Base-by-base conservation (phyloP, 2,329 filamentous ascomycete species). In the Septoria linicola region DNA sequence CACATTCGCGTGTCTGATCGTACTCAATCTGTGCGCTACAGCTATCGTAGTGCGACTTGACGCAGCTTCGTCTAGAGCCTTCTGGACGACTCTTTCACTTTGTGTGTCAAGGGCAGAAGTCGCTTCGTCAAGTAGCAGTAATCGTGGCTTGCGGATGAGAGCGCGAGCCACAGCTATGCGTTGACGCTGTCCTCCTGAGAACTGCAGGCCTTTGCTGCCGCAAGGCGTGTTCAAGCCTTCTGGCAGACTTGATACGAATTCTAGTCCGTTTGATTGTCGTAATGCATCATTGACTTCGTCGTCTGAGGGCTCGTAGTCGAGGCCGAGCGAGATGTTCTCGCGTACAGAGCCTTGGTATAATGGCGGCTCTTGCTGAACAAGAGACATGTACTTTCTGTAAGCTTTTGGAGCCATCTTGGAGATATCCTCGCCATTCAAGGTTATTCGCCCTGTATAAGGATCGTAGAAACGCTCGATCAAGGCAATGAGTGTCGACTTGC, bases 361-460 rank as follows among this genome's bases (percentile, higher is more conserved):
- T 0, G 83, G 84, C 7, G 87, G 79, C 65, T 91, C 87, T 67
- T 91, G 87, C 3, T 85, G 82, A 0, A 91, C 87, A 0, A 91
- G 77, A 1, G 85, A 84, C 10, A 90, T 74, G 30, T 80, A 71
- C 49, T 76, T 75, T 34, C 87, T 80, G 65, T 89, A 89, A 14
- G 77, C 70, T 53, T 76, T 76, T 0, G 85, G 75, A 49, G 84
- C 80, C 45, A 89, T 66, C 1, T 74, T 65, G 1, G 72, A 67
- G 36, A 90, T 81, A 59, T 85, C 77, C 43, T 74, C 72, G 4
- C 77, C 81, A 64, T 88, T 83, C 23, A 76, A 53, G 1, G 57
- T 62, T 32, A 78, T 72, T 4, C 52, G 51, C 17, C 76, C 76
- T 1, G 63, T 55, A 0, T 60, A 59, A 0, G 73, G 72, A 32